Base-by-base conservation (phyloP, 768 basidiomycete species). In the Trametes punicea region DNA sequence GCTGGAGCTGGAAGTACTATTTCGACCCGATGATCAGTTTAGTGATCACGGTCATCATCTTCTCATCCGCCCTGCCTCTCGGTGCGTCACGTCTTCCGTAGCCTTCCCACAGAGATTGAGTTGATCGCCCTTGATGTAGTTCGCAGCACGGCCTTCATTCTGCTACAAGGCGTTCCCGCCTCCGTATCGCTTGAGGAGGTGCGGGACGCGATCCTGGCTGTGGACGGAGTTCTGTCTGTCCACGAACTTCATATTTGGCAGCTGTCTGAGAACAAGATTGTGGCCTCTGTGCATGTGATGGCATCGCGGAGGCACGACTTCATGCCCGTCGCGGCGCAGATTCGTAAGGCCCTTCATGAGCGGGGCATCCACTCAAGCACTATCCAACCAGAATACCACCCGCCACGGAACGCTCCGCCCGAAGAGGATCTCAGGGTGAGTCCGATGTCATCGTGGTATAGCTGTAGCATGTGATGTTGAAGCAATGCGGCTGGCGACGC, bases 161-260 rank as follows among this genome's bases (percentile, higher is more conserved):
- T 98, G 10, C 77, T 98, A 2, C 97, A 98, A 72, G 96, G 90
- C 44, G 96, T 98, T 1, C 97, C 97, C 0, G 76, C 87, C 2
- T 87, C 86, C 20, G 81, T 99, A 26, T 93, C 93, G 1, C 77
- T 98, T 20, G 93, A 96, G n/a, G 83, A 87, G 61, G 88, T 98
- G 18, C 84, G 88, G 42, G 72, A 76, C n/a, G 84, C 88, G 4
- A 96, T 99, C 54, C 76, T 89, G 13, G 75, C 74, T 3, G 89
- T 98, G 23, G 80, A 88, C 3, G 96, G 97, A 45, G 97, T 95
- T 25, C 72, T 86, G 49, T 90, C 89, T 21, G 75, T 98, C 26
- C 97, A 98, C 65, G 93, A 98, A 67, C 79, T 99, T 25, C 97
- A 99, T 72, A 84, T 98, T 50, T 99, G 97, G 97, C 93, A 96